Conservation (phyloP, 1,284 basidiomycete genomes). For the Meira miltonrushii region DNA sequence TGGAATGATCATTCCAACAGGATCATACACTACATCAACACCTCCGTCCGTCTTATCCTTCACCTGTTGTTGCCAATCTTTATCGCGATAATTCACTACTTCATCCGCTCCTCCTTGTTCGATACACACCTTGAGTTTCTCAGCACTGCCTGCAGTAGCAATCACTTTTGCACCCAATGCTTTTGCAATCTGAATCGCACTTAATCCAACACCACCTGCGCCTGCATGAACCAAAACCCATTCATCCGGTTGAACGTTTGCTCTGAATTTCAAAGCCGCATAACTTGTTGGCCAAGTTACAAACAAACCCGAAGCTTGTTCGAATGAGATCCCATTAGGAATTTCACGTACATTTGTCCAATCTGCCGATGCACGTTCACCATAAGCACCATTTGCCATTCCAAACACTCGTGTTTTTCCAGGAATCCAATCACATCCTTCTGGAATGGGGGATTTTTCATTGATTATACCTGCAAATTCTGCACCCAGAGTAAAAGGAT, state of each 20-base stretch:
- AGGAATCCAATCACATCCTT: conserved; percentile 70
- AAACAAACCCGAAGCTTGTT: conserved; percentile 60
- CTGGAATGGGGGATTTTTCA: conserved; percentile 69
- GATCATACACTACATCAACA: conserved; percentile 59
- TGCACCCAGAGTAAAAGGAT: conserved; percentile 44
- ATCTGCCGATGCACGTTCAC: conserved; percentile 57
- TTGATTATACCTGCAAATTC: conserved; percentile 79
- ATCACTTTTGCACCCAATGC: conserved; percentile 44
- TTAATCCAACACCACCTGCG: conserved; percentile 77
- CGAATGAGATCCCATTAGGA: conserved; percentile 63
- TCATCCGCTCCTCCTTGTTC: conserved; percentile 37
- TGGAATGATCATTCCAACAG: conserved; percentile 42
- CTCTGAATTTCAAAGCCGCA: conserved; percentile 36
- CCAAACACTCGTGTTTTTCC: conserved; percentile 87
- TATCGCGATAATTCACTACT: conserved; percentile 43
- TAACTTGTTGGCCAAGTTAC: conserved; percentile 47
- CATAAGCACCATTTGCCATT: conserved; percentile 71
- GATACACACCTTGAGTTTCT: conserved; percentile 41
- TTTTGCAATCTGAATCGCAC: conserved; percentile 48
- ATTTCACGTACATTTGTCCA: conserved; percentile 59
- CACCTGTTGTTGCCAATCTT: conserved; percentile 43
- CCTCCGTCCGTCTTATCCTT: conserved; percentile 27
- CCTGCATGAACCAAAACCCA: conserved; percentile 44
- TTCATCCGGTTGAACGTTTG: conserved; percentile 33
- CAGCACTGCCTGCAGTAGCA: conserved; percentile 38